Conservation (phyloP, 2,329 filamentous ascomycete species). For the Penicillium vulpinum region DNA sequence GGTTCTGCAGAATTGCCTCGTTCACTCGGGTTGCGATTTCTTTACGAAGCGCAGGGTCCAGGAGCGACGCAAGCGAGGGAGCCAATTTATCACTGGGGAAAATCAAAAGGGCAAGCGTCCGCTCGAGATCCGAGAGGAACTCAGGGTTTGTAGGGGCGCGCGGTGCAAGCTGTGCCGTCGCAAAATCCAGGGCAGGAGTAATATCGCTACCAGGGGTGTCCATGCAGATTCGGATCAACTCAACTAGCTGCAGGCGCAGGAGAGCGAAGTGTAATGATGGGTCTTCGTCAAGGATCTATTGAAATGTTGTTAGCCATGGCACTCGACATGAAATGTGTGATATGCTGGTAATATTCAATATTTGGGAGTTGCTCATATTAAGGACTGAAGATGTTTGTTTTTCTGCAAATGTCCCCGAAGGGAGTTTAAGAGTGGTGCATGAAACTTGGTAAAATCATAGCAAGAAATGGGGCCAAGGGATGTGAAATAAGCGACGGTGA, state of each 20-base stretch:
- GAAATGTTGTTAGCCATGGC: conserved; percentile 25
- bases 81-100: conserved; percentile 80
- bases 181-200: conserved; percentile 78
- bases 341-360: conserved; percentile 13
- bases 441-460: conserved; percentile 95
- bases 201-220: conserved; percentile 69
- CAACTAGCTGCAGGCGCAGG: conserved; percentile 85
- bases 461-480: conserved; percentile 44
- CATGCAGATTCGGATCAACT: conserved; percentile 80
- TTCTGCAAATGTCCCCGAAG: conserved; percentile 83
- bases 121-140: conserved; percentile 84
- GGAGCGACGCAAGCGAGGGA: conserved; percentile 70
- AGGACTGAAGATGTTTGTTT: conserved; percentile 75
- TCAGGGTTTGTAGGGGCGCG: conserved; percentile 77
- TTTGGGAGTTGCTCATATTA: conserved; percentile 68
- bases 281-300: conserved; percentile 81
- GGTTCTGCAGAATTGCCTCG: conserved; percentile 74
- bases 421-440: conserved; percentile 99
- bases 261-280: conserved; percentile 84
- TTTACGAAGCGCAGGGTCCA: conserved; percentile 76
- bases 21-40: conserved; percentile 89
- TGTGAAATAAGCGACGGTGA: conserved; percentile 11
- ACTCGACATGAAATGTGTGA: conserved; percentile 14
- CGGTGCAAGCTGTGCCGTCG: conserved; percentile 81
- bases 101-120: conserved; percentile 88